Evolutionary conservation across 257 asterid species (phyloP).

Genomic region (Nicotiana tabacum): DNA sequence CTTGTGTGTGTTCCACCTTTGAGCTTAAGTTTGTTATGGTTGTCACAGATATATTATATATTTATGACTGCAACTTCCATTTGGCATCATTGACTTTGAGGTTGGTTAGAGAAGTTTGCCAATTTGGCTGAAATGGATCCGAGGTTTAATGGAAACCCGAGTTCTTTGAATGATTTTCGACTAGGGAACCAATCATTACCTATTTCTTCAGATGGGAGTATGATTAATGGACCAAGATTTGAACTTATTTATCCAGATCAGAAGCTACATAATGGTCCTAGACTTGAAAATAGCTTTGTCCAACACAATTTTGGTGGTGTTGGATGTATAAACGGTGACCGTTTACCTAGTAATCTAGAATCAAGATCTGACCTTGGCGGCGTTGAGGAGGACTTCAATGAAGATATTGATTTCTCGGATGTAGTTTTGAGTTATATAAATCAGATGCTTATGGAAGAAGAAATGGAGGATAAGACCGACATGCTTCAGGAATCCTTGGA

Average conservation of each 20-base stretch:
- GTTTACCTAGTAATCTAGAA: slow-evolving; percentile 1
- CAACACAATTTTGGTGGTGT: background rate
- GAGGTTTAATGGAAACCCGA: slow-evolving; percentile 31
- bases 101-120: background rate
- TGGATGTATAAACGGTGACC: slow-evolving; percentile 8
- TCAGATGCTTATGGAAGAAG: slow-evolving; percentile 46
- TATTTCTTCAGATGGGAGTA: slow-evolving; percentile 17
- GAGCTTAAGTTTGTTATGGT: background rate
- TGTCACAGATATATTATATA: background rate
- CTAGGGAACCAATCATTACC: slow-evolving; percentile 33
- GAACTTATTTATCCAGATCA: slow-evolving; percentile 33
- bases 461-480: slow-evolving; percentile 41
- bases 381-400: slow-evolving; percentile 17
- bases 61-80: background rate
- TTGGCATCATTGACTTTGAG: background rate
- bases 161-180: slow-evolving; percentile 31
- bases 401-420: slow-evolving; percentile 41
- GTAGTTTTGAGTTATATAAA: slow-evolving; percentile 37
- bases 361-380: slow-evolving; percentile 5
- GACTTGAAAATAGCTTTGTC: slow-evolving; percentile 3
- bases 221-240: slow-evolving; percentile 22
- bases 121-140: slow-evolving; percentile 47
- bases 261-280: slow-evolving; percentile 16
- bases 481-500: slow-evolving; percentile 53
- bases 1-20: background rate